These are phyloP conservation scores for Leishmania mexicana DNA, from an alignment of 208 protist species.

Conservation along the genomic window DNA sequence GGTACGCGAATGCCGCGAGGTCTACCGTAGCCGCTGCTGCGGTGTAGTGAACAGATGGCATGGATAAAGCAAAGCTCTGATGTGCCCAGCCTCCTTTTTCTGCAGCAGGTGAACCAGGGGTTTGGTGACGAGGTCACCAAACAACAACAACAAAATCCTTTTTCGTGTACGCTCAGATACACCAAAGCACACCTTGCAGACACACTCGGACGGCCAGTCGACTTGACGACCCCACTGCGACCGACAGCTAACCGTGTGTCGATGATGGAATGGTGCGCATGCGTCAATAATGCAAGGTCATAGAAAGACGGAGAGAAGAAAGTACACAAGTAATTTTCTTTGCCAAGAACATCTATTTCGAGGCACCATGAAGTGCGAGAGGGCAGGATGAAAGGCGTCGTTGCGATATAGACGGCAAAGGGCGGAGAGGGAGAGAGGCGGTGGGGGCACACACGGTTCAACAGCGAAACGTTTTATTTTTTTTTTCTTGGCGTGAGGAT, in stretches of 20 bases:
- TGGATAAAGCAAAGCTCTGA: background rate
- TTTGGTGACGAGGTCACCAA: background rate
- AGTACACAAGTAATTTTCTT: too few species aligned
- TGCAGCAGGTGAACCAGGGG: background rate
- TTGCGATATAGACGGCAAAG: background rate
- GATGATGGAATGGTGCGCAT: background rate
- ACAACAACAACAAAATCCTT: background rate
- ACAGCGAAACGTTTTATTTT: background rate
- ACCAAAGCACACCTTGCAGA: background rate
- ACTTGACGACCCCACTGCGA: background rate
- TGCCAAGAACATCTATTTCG: background rate
- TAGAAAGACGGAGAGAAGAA: background rate
- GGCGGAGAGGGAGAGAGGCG: background rate
- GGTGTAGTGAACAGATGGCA: background rate
- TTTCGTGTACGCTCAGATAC: background rate
- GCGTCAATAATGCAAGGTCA: background rate
- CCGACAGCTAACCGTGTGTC: background rate
- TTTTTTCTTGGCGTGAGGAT: background rate
- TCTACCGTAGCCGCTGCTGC: slow-evolving; percentile 6
- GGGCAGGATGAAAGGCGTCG: background rate
- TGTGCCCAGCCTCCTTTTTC: background rate
- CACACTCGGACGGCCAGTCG: background rate
- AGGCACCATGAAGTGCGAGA: background rate
- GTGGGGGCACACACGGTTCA: background rate
- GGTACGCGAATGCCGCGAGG: background rate